These are phyloP conservation scores for Hanseniaspora taiwanica DNA, from an alignment of 805 yeast species.

Conservation along the genomic window DNA sequence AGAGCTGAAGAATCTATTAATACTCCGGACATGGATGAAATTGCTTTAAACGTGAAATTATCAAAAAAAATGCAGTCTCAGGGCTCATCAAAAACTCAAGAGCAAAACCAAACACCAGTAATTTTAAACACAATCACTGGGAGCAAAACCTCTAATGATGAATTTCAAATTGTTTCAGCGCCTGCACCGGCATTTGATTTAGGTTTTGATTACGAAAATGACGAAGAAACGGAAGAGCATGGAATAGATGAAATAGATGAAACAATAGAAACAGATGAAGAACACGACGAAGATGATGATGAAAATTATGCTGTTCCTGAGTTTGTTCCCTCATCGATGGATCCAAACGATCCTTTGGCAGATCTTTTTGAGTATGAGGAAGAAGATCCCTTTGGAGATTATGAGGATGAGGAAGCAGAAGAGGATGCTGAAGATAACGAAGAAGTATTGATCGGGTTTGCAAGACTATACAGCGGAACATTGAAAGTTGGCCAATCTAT, in stretches of 20 bases:
- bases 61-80: background rate
- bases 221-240: constrained; percentile 9
- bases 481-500: constrained; percentile 62
- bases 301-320: constrained; percentile 15
- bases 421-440: constrained; percentile 26
- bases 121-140: background rate
- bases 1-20: constrained; percentile 16
- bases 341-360: constrained; percentile 25
- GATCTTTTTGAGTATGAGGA: constrained; percentile 37
- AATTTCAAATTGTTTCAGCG: constrained; percentile 13
- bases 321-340: constrained; percentile 19
- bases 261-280: constrained; percentile 10
- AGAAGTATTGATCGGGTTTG: constrained; percentile 75
- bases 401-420: constrained; percentile 32
- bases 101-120: background rate
- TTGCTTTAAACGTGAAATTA: constrained; percentile 1
- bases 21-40: constrained; percentile 14
- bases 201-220: constrained; percentile 15
- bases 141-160: background rate
- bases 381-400: constrained; percentile 37
- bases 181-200: constrained; percentile 17
- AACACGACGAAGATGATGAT: constrained; percentile 11
- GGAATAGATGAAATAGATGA: constrained; percentile 10
- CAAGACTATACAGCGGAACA: constrained; percentile 81
- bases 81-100: background rate